Conservation (phyloP, 148 eudicot species). For the Drosera capensis region DNA sequence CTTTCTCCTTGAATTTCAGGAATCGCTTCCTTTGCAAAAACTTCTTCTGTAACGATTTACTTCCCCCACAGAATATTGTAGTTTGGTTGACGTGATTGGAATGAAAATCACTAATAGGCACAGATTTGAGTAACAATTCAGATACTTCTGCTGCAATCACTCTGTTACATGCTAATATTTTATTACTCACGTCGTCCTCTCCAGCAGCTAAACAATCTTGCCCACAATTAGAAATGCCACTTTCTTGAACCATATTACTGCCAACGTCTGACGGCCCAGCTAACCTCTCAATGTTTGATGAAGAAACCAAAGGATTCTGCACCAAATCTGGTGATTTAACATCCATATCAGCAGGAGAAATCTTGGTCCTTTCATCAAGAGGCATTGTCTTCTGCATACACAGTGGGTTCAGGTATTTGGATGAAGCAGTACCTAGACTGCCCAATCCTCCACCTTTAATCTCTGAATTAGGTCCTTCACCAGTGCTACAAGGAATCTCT, state of each 20-base stretch:
- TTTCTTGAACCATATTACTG: conserved; percentile 5
- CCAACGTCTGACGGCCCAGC: conserved; percentile 13
- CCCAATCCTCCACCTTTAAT: conserved; percentile 32
- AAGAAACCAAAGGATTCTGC: conserved; percentile 7
- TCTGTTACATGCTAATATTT: conserved; percentile 42
- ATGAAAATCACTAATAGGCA: conserved; percentile 20
- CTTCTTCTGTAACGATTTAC: conserved; percentile 23
- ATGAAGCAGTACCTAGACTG: conserved; percentile 67
- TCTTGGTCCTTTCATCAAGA: conserved; percentile 3
- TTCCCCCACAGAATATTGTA: conserved; percentile 11
- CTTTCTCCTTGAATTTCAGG: conserved; percentile 52
- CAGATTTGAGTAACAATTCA: conserved; percentile 31
- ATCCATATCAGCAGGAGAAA: conserved; percentile 2
- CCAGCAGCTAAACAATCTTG: conserved; percentile 2
- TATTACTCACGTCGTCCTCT: conserved; percentile 16
- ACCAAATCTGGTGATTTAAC: conserved; percentile 8
- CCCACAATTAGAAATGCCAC: neutral
- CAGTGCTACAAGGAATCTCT: conserved; percentile 13
- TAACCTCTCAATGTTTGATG: conserved; percentile 10
- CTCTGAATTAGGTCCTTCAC: conserved; percentile 14
- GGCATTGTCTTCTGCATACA: conserved; percentile 10
- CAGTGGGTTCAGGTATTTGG: conserved; percentile 33
- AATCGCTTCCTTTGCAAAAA: conserved; percentile 35
- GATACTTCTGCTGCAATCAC: conserved; percentile 39
- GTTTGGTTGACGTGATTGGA: neutral